These are phyloP conservation scores for Scedosporium dehoogii DNA, from an alignment of 2,329 filamentous ascomycete species.

Conservation along the genomic window DNA sequence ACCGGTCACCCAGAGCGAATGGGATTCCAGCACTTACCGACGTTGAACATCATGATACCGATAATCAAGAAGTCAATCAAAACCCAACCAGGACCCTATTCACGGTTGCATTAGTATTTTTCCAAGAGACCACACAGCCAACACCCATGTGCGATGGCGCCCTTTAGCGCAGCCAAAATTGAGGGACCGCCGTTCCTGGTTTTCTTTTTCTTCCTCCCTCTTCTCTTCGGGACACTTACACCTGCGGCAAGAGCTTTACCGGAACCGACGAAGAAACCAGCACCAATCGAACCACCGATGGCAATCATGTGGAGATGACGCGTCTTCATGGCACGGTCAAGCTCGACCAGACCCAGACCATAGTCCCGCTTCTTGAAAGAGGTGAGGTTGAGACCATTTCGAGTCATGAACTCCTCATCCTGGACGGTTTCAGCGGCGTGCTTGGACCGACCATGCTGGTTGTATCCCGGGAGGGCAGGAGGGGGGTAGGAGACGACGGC, in stretches of 20 bases:
- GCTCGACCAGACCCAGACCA: conserved; percentile 22
- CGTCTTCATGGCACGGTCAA: conserved; percentile 40
- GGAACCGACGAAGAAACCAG: conserved; percentile 54
- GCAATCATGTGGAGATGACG: conserved; percentile 55
- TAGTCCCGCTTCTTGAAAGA: conserved; percentile 28
- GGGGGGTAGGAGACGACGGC: neutral
- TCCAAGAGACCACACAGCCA: neutral
- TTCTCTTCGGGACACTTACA: conserved; percentile 22
- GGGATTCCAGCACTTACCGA: conserved; percentile 18
- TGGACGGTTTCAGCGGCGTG: conserved; percentile 12
- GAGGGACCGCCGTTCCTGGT: too few relatives aligned
- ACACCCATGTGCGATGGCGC: too few relatives aligned
- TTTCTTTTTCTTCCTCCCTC: too few relatives aligned
- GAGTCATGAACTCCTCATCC: conserved; percentile 24
- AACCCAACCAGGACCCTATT: conserved; percentile 28
- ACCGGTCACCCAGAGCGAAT: too few relatives aligned
- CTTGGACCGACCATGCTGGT: neutral
- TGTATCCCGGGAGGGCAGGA: conserved; percentile 7
- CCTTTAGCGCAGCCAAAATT: too few relatives aligned
- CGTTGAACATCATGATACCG: conserved; percentile 52
- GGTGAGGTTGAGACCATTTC: conserved; percentile 26
- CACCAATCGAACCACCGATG: conserved; percentile 51
- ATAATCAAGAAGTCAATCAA: conserved; percentile 44
- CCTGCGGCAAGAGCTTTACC: conserved; percentile 42
- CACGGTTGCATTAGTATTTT: conserved; percentile 2